These are phyloP conservation scores for Zarea fungicola DNA, from an alignment of 2,329 filamentous ascomycete genomes.

Conservation along the genomic window DNA sequence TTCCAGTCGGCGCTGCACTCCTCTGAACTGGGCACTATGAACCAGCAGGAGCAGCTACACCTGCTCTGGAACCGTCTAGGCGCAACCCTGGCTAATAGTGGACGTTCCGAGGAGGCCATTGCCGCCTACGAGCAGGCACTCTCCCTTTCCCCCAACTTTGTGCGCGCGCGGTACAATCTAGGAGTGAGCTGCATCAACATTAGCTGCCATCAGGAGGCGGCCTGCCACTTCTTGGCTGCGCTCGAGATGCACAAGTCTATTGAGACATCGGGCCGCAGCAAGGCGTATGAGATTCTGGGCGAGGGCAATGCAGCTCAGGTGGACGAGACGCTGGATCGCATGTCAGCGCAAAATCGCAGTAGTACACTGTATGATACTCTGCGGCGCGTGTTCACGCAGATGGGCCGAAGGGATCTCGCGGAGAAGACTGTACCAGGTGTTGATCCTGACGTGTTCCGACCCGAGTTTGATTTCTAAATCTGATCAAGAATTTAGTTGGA, in stretches of 20 bases:
- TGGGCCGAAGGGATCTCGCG: slow-evolving; percentile 82
- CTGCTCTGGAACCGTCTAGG: slow-evolving; percentile 96
- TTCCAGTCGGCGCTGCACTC: slow-evolving; percentile 87
- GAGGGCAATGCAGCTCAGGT: slow-evolving; percentile 35
- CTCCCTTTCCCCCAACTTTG: slow-evolving; percentile 88
- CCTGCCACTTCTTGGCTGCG: slow-evolving; percentile 85
- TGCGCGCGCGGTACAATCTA: slow-evolving; percentile 92
- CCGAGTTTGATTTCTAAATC: slow-evolving; percentile 76
- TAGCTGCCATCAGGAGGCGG: slow-evolving; percentile 88
- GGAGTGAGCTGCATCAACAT: slow-evolving; percentile 98
- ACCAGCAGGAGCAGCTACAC: slow-evolving; percentile 81
- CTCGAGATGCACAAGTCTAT: slow-evolving; percentile 94
- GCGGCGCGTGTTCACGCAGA: slow-evolving; percentile 90
- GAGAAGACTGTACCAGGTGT: slow-evolving; percentile 86
- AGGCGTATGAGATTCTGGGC: slow-evolving; percentile 77
- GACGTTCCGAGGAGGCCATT: slow-evolving; percentile 91
- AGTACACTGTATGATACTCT: slow-evolving; percentile 96
- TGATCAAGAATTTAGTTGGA: not conserved
- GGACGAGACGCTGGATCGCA: slow-evolving; percentile 74
- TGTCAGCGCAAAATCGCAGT: slow-evolving; percentile 92
- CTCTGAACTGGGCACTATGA: slow-evolving; percentile 76
- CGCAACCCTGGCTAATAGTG: slow-evolving; percentile 91
- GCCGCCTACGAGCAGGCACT: slow-evolving; percentile 93
- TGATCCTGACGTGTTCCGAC: slow-evolving; percentile 82
- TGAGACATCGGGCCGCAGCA: slow-evolving; percentile 76